Base-by-base conservation (phyloP, 495 filamentous ascomycete species). In the Cercophora scortea region DNA sequence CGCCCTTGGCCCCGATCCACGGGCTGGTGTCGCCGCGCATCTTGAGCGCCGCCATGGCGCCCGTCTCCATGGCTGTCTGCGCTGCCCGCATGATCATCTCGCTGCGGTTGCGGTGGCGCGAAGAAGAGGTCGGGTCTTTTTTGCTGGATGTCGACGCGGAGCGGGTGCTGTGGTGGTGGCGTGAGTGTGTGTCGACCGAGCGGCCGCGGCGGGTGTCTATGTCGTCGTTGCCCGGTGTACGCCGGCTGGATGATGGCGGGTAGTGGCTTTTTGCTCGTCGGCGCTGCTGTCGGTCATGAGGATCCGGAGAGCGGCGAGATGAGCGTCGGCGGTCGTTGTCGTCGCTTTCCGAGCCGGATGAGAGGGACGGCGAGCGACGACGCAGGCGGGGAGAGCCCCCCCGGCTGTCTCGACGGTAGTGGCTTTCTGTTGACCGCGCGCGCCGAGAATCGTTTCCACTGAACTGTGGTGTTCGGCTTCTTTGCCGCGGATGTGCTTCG, bases 1-100 rank as follows among this genome's bases (percentile, higher is more conserved):
- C 47, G 9, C 59, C 65, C 46, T 66, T 64, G 15, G 54, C 15
- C 13, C 63, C 61, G 3, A 68, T 32, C 55, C 59, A 64, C 0
- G 65, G 57, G 3, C 52, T 47, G 2, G 59, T 54, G 48, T 68
- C 59, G 18, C 56, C 32, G n/a, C 52, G 54, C 17, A 61, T 33
- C 40, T 64, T 62, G 36, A 64, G 51, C 0, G 63, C 65, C 1
- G 65, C 54, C 13, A 60, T 39, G n/a, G 65, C 63, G 18, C 59
- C 65, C 0, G 63, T 61, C 43, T 64, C 56, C 13, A 65, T 16
- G 0, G 63, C 63, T 33, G 42, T 42, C 7, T 51, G 51, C n/a
- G 50, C 51, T 0, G 61, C 65, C 7, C 25, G 49, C 33, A 52
- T 46, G 34, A 59, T 15, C 10, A 57, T 41, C 40, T 55, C 49